These are phyloP conservation scores for Fusarium irregulare DNA, from an alignment of 2,329 filamentous ascomycete species.

Conservation along the genomic window DNA sequence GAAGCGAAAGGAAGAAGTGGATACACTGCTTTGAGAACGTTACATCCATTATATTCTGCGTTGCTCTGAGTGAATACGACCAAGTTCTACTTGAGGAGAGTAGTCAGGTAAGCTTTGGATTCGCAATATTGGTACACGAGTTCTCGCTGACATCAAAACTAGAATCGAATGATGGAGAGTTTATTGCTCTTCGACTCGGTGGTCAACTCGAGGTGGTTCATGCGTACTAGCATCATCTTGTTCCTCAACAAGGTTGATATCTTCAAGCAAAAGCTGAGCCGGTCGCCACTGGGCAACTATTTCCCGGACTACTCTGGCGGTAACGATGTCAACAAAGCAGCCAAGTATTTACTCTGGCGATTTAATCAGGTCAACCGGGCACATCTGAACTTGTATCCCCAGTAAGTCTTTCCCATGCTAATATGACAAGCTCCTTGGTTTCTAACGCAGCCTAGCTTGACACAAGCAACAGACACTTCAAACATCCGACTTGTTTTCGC, in stretches of 20 bases:
- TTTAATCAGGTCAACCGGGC: constrained; percentile 99
- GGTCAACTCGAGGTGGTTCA: constrained; percentile 99
- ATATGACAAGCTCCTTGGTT: neutral
- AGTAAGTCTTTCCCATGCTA: constrained; percentile 69
- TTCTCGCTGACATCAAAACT: constrained; percentile 23
- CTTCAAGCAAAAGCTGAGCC: constrained; percentile 92
- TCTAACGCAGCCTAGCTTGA: constrained; percentile 71
- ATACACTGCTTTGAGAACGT: constrained; percentile 99
- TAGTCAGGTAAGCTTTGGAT: constrained; percentile 73
- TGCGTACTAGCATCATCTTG: constrained; percentile 97
- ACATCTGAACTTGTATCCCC: constrained; percentile 95
- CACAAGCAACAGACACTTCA: constrained; percentile 97
- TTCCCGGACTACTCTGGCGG: constrained; percentile 98
- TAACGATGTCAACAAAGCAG: constrained; percentile 96
- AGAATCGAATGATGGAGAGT: constrained; percentile 99
- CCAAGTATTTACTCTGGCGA: constrained; percentile 97
- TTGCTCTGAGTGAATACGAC: constrained; percentile 97
- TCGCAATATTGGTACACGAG: neutral
- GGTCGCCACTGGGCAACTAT: constrained; percentile 92
- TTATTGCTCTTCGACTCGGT: constrained; percentile 96
- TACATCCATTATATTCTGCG: constrained; percentile 99
- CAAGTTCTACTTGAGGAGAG: constrained; percentile 97
- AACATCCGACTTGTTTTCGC: constrained; percentile 98
- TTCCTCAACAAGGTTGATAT: constrained; percentile 99
- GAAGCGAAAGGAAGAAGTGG: constrained; percentile 99